Base-by-base conservation (phyloP, 345 rosid species). In the Sisymbrium irio region DNA sequence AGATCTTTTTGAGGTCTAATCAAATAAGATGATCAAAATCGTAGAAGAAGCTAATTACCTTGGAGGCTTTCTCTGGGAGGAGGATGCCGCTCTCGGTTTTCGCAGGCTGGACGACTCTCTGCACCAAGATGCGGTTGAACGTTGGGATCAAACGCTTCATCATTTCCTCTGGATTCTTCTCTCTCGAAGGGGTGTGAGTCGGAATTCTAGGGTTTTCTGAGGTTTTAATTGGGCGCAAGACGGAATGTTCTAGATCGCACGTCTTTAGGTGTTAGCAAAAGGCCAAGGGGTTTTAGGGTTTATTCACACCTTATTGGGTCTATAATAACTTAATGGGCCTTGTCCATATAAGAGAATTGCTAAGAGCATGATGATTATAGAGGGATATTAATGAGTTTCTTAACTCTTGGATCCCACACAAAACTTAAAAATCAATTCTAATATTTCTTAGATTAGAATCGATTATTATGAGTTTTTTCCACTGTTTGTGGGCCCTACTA, bases 71-170 rank as follows among this genome's bases (percentile, higher is more conserved):
- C 82, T 92, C 97, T 0, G 97, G 96, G 18, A 92, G 92, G 63
- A 89, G 87, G 72, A 92, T 86, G 18, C 97, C 97, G 15, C 85
- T 82, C 35, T 78, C 81, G 68, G 96, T 92, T 77, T 88, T 90
- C 5, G 98, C 80, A 20, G 96, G 98, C 75, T 89, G 95, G 57
- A 84, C 37, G 70, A 92, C 84, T 79, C 82, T 90, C 89, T 92
- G 89, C 37, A 92, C 81, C 7, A 92, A 80, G 19, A 92, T 79
- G 17, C 98, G 87, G 76, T 90, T 90, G 11, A 92, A 78, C 22
- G 87, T 41, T 19, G 97, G 97, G 40, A 89, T 64, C 78, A 92
- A 62, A 19, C 97, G 94, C 87, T 83, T 92, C 65, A 90, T 89
- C 97, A 92, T 92, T 76, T 33, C 32, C 3, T 64, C 53, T 71